Conservation (phyloP, 441 rosid genomes). For the Gossypium davidsonii region DNA sequence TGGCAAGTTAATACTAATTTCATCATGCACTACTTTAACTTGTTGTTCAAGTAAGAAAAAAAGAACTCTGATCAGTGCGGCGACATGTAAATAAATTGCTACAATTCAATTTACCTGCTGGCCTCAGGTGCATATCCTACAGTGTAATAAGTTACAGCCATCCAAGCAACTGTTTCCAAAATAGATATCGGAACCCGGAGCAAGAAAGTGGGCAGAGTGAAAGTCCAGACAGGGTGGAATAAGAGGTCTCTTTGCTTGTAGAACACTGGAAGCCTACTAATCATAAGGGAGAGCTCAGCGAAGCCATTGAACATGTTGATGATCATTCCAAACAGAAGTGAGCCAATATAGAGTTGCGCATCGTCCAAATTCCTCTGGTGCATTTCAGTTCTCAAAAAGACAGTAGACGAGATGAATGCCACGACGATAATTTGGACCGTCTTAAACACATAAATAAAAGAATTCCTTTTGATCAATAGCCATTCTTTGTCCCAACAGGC, state of each 20-base stretch:
- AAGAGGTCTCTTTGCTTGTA: slow-evolving; percentile 86
- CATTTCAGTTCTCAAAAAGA: slow-evolving; percentile 54
- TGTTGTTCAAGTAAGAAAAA: slow-evolving; percentile 9
- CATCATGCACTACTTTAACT: background rate
- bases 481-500: slow-evolving; percentile 77
- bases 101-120: slow-evolving; percentile 36
- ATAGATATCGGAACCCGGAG: slow-evolving; percentile 58
- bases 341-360: slow-evolving; percentile 48
- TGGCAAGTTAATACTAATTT: slow-evolving; percentile 1
- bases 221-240: slow-evolving; percentile 81
- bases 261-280: slow-evolving; percentile 76
- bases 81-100: background rate
- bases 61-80: background rate
- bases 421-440: slow-evolving; percentile 57
- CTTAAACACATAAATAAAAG: slow-evolving; percentile 58
- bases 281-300: slow-evolving; percentile 53
- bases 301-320: slow-evolving; percentile 77
- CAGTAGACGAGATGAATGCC: slow-evolving; percentile 57
- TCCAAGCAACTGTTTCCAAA: slow-evolving; percentile 62
- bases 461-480: slow-evolving; percentile 64
- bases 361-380: slow-evolving; percentile 40
- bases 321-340: slow-evolving; percentile 55
- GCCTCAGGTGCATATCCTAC: slow-evolving; percentile 76
- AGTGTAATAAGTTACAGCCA: slow-evolving; percentile 52
- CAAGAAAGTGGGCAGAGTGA: slow-evolving; percentile 61